Conservation (phyloP, 805 yeast species). For the Wickerhamiella occidentalis region DNA sequence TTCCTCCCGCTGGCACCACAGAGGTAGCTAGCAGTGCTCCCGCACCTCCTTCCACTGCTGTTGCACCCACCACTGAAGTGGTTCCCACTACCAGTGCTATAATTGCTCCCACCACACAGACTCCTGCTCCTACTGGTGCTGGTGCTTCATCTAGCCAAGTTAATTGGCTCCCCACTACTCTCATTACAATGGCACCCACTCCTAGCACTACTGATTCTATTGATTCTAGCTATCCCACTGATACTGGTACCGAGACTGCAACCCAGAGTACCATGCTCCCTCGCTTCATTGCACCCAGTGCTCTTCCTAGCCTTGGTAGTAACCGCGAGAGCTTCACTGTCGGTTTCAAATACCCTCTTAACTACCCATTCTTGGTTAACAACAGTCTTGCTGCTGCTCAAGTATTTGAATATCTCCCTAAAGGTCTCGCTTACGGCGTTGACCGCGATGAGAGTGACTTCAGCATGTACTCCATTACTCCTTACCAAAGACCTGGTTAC, state of each 20-base stretch:
- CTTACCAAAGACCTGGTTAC: constrained; percentile 53
- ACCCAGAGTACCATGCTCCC: constrained; percentile 36
- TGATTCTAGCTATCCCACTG: constrained; percentile 11
- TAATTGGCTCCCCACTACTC: constrained; percentile 8
- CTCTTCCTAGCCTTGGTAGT: constrained; percentile 25
- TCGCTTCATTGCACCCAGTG: constrained; percentile 61
- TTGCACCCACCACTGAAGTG: neutral
- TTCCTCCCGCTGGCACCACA: neutral
- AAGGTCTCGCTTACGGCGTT: constrained; percentile 54
- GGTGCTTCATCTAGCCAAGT: neutral
- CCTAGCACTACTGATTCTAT: constrained; percentile 14
- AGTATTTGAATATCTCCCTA: constrained; percentile 75
- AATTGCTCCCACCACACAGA: neutral
- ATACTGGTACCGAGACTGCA: constrained; percentile 16
- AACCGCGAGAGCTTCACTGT: constrained; percentile 50
- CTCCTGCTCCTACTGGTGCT: constrained; percentile 4
- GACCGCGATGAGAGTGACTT: constrained; percentile 32
- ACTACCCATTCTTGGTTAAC: constrained; percentile 70
- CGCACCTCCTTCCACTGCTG: neutral
- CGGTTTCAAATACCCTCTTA: constrained; percentile 68
- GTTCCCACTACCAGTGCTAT: neutral
- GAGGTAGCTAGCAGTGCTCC: neutral
- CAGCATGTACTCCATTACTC: constrained; percentile 57
- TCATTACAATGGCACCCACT: constrained; percentile 8
- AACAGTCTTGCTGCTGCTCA: constrained; percentile 71